Evolutionary conservation across 1,284 basidiomycete genomes (phyloP), one percentile per base, ranked within the genome.

Genomic region (Inonotus hispidus): DNA sequence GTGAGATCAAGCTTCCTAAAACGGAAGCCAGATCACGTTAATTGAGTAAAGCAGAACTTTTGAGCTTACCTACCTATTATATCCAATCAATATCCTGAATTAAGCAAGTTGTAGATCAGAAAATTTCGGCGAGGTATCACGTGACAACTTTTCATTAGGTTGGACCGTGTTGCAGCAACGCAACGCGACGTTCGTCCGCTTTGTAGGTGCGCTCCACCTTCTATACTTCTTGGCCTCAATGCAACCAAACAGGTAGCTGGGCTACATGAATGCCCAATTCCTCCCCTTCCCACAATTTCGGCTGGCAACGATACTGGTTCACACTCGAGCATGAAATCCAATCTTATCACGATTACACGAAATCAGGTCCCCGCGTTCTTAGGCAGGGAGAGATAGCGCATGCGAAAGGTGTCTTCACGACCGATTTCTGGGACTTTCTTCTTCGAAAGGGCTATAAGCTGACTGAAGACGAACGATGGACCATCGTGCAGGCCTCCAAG

Each of bases 231-330:
- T 21, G 5, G 3, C 23, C 46, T 49, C 13, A 49, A 5, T 19
- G 21, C 19, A 23, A 49, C 8, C 6, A 23, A 25, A 19, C 23
- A 19, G 23, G 13, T 19, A 49, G 46, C n/a, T 16, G 49, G 49
- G 27, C 49, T 52, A n/a, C 49, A 32, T 52, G 49, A 11, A 52
- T 52, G 49, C 49, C 29, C 27, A 27, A 35, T 23, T 16, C 37
- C 27, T 25, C 55, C 2, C 25, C 55, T 29, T 16, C 55, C 7
- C n/a, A 14, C 10, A 39, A 54, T 54, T 11, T 59, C 14, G 27
- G 49, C 27, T 59, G 58, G 58, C 37, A 45, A 13, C 35, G 58
- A 10, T 59, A 45, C 50, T 59, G 58, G 58, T 53, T 53, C 49
- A 16, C 38, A n/a, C 29, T 59, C 7, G 29, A 45, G 21, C 52